These are phyloP conservation scores for Kodamaea ohmeri DNA, from an alignment of 1,139 yeast species.

Conservation along the genomic window DNA sequence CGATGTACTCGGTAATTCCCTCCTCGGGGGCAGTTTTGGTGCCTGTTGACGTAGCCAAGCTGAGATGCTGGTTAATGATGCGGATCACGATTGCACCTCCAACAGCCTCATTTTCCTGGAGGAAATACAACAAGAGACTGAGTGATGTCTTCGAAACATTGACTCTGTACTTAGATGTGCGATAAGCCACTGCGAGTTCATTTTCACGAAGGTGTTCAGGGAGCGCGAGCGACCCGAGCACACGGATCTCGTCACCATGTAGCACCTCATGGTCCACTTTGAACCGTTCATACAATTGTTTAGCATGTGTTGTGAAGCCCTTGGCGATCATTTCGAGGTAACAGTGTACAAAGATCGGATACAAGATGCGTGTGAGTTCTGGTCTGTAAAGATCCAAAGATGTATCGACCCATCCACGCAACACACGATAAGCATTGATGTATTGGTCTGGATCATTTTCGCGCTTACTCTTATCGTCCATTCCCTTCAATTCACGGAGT, in stretches of 20 bases:
- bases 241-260: conserved; percentile 75
- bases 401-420: conserved; percentile 86
- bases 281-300: conserved; percentile 72
- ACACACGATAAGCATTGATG: conserved; percentile 71
- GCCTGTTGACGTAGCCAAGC: conserved; percentile 55
- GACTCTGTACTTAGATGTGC: conserved; percentile 69
- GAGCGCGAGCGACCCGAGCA: conserved; percentile 69
- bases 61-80: conserved; percentile 80
- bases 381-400: conserved; percentile 91
- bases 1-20: conserved; percentile 61
- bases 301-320: conserved; percentile 58
- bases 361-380: conserved; percentile 76
- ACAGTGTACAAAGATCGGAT: conserved; percentile 88
- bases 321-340: conserved; percentile 75
- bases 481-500: conserved; percentile 31
- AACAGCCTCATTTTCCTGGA: conserved; percentile 88
- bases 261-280: conserved; percentile 69
- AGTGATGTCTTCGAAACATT: conserved; percentile 81
- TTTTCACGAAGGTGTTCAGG: conserved; percentile 83
- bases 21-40: conserved; percentile 50
- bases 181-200: conserved; percentile 73
- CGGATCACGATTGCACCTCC: conserved; percentile 90
- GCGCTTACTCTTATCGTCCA: conserved; percentile 36
- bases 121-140: conserved; percentile 76
- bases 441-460: conserved; percentile 67